phyloP scores from a whole-genome alignment of 352 stramenopile genomes.

The Phytopythium ostracodes region DNA sequence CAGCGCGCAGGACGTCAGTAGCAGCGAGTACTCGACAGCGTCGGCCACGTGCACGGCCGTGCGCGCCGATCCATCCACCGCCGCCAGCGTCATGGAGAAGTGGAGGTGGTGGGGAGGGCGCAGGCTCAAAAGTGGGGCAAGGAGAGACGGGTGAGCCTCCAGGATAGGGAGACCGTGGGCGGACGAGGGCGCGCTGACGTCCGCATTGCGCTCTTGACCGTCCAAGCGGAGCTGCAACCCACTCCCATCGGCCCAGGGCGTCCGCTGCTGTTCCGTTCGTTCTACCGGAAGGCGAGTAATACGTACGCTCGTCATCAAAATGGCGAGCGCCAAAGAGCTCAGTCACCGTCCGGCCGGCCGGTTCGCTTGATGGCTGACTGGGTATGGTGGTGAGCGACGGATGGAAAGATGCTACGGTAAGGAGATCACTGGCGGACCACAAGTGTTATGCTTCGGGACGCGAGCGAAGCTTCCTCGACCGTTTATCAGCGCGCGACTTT shows the following conservation, averaged over 20 bases:
- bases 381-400: too few relatives aligned
- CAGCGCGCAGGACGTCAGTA: not conserved
- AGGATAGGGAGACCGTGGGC: too few relatives aligned
- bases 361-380: too few relatives aligned
- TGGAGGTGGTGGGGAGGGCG: not conserved
- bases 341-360: too few relatives aligned
- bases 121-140: not conserved
- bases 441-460: not conserved
- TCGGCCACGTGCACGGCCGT: slow-evolving; percentile 1
- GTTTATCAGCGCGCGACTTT: not conserved
- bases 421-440: too few relatives aligned
- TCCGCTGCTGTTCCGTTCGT: not conserved
- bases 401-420: too few relatives aligned
- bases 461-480: not conserved
- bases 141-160: not conserved
- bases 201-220: too few relatives aligned
- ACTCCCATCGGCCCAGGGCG: not conserved
- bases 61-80: not conserved
- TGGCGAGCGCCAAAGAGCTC: not conserved
- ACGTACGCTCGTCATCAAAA: slow-evolving; percentile 2
- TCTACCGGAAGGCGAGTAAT: not conserved
- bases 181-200: too few relatives aligned
- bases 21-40: slow-evolving; percentile 7
- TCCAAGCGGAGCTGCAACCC: too few relatives aligned
- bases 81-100: not conserved